Evolutionary conservation across 129 eudicot species (phyloP).

Genomic region (Scalesia atractyloides): DNA sequence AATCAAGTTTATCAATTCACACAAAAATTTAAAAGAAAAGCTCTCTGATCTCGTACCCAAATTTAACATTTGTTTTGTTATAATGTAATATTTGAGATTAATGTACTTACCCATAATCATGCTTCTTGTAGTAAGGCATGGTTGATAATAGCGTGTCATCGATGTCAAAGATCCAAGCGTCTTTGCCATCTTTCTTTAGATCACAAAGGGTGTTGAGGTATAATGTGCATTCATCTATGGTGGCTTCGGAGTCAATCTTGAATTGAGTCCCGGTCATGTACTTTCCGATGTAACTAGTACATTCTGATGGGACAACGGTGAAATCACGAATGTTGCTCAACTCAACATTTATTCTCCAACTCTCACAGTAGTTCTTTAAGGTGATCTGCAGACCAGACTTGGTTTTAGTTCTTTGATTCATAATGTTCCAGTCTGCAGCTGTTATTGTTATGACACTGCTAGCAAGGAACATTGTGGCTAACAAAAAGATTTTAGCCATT

Average conservation of each 20-base stretch:
- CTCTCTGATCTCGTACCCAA: too few species aligned
- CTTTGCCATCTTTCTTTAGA: slow-evolving; percentile 55
- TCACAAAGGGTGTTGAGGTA: slow-evolving; percentile 54
- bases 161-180: slow-evolving; percentile 77
- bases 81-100: too few species aligned
- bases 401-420: slow-evolving; percentile 34
- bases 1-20: too few species aligned
- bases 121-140: slow-evolving; percentile 67
- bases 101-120: slow-evolving; percentile 48
- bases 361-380: slow-evolving; percentile 64
- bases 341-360: slow-evolving; percentile 75
- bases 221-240: slow-evolving; percentile 52
- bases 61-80: too few species aligned
- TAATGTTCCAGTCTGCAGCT: slow-evolving; percentile 62
- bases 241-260: slow-evolving; percentile 57
- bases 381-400: slow-evolving; percentile 45
- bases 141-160: slow-evolving; percentile 78
- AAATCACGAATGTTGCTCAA: slow-evolving; percentile 55
- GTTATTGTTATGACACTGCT: slow-evolving; percentile 10
- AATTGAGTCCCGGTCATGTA: slow-evolving; percentile 56
- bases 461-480: slow-evolving; percentile 27
- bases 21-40: too few species aligned
- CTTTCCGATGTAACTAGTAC: slow-evolving; percentile 54
- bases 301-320: slow-evolving; percentile 60
- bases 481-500: slow-evolving; percentile 39